phyloP scores from a whole-genome alignment of 1,139 yeast species.

The Yamadazyma taylorii region DNA sequence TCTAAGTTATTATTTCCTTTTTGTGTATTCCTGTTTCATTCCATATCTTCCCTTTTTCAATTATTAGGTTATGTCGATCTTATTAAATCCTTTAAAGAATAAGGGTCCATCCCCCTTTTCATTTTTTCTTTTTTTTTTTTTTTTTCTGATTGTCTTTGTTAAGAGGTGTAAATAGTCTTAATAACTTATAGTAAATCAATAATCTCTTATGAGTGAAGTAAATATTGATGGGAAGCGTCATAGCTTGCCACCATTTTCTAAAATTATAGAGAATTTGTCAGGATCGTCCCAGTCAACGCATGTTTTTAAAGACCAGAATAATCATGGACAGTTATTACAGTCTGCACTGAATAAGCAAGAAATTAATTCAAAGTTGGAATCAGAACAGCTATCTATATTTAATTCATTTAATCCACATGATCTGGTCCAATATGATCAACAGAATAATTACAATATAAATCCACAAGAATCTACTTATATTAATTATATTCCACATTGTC shows the following conservation, averaged over 20 bases:
- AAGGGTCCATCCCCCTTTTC: background rate
- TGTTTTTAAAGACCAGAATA: background rate
- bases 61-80: background rate
- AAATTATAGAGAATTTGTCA: slow-evolving; percentile 8
- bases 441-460: background rate
- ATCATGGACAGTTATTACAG: too few relatives aligned
- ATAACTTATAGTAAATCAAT: too few relatives aligned
- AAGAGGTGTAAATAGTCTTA: too few relatives aligned
- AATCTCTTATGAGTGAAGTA: background rate
- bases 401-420: too few relatives aligned
- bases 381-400: too few relatives aligned
- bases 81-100: background rate
- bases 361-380: background rate
- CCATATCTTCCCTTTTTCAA: slow-evolving; percentile 2
- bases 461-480: background rate
- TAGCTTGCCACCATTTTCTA: slow-evolving; percentile 14
- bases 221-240: background rate
- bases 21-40: background rate
- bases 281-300: too few relatives aligned
- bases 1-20: background rate
- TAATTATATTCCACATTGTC: slow-evolving; percentile 1
- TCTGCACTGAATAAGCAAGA: too few relatives aligned
- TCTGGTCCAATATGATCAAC: too few relatives aligned
- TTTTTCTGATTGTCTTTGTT: background rate
- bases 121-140: background rate